Percentiles rank a stretch among this genome's conserved stretches.
These are phyloP conservation scores for Nakataea oryzae DNA, from an alignment of 2,329 filamentous ascomycete genomes.

Conservation along the genomic window DNA sequence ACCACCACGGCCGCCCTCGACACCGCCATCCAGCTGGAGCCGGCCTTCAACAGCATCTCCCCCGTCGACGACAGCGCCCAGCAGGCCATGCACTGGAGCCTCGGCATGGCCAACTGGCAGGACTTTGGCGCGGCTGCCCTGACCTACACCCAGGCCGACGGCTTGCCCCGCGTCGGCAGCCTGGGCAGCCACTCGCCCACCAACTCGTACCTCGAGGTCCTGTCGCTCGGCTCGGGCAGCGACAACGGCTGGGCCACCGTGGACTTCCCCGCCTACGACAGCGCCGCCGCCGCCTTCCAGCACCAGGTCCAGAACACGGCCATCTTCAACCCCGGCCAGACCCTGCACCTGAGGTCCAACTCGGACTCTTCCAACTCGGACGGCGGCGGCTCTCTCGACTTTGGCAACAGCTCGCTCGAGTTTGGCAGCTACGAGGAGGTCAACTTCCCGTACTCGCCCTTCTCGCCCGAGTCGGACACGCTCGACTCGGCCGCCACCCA, in stretches of 20 bases:
- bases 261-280: conserved; percentile 65
- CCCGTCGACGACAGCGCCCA: conserved; percentile 39
- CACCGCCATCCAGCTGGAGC: conserved; percentile 49
- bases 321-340: conserved; percentile 88
- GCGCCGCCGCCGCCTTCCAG: conserved; percentile 43
- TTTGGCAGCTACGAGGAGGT: conserved; percentile 77
- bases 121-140: conserved; percentile 62
- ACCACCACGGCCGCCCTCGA: conserved; percentile 55
- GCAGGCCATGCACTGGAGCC: conserved; percentile 50
- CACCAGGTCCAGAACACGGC: conserved; percentile 44
- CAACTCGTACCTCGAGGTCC: conserved; percentile 73
- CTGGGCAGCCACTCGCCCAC: conserved; percentile 59
- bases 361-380: conserved; percentile 79
- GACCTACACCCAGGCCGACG: conserved; percentile 27
- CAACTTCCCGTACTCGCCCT: conserved; percentile 62
- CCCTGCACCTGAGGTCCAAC: conserved; percentile 75
- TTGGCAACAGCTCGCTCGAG: conserved; percentile 29
- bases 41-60: conserved; percentile 48
- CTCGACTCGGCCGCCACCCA: conserved; percentile 48
- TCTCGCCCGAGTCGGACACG: conserved; percentile 73
- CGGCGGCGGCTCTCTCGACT: conserved; percentile 39
- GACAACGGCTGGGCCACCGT: conserved; percentile 83
- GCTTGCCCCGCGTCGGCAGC: conserved; percentile 30
- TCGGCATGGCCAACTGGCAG: conserved; percentile 64
- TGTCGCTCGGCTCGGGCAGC: conserved; percentile 70